Percentiles rank a stretch among this genome's conserved stretches.
Evolutionary conservation across 192 early-diverging fungal genomes (phyloP).

Genomic region (Coemansia guatemalensis): DNA sequence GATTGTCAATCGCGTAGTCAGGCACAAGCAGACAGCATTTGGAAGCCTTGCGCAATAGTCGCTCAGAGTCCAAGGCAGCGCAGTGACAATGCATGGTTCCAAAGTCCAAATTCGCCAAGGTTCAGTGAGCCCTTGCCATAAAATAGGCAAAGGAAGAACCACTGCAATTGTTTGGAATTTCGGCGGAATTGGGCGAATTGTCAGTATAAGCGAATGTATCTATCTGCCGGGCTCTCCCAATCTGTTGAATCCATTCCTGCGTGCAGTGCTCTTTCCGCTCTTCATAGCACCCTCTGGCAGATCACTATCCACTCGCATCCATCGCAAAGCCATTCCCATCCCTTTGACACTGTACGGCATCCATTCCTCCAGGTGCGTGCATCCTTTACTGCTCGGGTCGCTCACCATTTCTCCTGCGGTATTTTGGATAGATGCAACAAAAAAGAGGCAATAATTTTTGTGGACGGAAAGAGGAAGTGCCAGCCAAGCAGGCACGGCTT

Average conservation of each 20-base stretch:
- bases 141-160: neutral
- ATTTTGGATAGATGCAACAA: neutral
- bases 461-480: neutral
- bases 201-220: neutral
- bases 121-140: neutral
- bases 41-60: neutral
- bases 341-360: constrained; percentile 1
- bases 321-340: neutral
- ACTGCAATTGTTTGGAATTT: neutral
- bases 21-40: neutral
- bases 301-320: neutral
- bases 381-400: neutral
- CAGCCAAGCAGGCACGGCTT: neutral
- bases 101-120: neutral
- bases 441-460: neutral
- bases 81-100: neutral
- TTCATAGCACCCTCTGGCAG: neutral
- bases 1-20: neutral
- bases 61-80: neutral
- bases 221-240: neutral
- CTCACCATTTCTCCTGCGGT: neutral
- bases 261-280: neutral
- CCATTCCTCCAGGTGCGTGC: constrained; percentile 2
- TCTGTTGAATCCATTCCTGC: neutral
- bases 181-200: neutral